Percentiles rank a stretch among this genome's conserved stretches.
These are phyloP conservation scores for Plasmopara halstedii DNA, from an alignment of 352 stramenopile genomes.

Conservation along the genomic window DNA sequence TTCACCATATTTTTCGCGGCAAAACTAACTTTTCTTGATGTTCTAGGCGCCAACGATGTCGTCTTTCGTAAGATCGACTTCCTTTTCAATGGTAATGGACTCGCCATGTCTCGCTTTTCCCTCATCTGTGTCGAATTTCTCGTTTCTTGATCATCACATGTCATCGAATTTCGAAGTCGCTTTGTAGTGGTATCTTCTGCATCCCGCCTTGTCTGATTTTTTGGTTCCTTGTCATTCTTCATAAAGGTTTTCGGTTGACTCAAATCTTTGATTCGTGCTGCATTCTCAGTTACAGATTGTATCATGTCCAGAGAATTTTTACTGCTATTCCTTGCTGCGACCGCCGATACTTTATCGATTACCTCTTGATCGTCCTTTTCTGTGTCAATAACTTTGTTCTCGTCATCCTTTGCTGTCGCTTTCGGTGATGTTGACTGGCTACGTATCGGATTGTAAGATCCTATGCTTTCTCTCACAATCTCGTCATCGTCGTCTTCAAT, in stretches of 20 bases:
- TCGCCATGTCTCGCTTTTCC: constrained; percentile 11
- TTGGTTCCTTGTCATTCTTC: not conserved
- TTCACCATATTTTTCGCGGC: constrained; percentile 18
- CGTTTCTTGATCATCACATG: constrained; percentile 2
- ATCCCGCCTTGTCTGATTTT: not conserved
- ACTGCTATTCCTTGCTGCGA: not conserved
- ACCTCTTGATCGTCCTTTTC: not conserved
- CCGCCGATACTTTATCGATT: not conserved
- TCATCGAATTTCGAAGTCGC: not conserved
- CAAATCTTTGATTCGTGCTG: too few relatives aligned
- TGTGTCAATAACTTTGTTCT: not conserved
- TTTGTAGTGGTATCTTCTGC: not conserved
- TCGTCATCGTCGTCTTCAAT: constrained; percentile 29
- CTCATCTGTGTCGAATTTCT: constrained; percentile 20
- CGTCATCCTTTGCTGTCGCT: not conserved
- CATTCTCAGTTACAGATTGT: too few relatives aligned
- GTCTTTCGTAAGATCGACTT: constrained; percentile 30
- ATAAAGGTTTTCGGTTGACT: not conserved
- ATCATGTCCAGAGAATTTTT: too few relatives aligned
- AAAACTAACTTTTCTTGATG: constrained; percentile 25
- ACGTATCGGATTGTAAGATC: constrained; percentile 11
- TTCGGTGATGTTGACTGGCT: constrained; percentile 9
- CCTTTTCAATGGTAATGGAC: constrained; percentile 15
- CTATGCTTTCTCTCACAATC: constrained; percentile 57
- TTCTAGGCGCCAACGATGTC: constrained; percentile 14